Evolutionary conservation across 805 yeast species (phyloP), one percentile per base, ranked within the genome.

Genomic region (Aciculoconidium aculeatum): DNA sequence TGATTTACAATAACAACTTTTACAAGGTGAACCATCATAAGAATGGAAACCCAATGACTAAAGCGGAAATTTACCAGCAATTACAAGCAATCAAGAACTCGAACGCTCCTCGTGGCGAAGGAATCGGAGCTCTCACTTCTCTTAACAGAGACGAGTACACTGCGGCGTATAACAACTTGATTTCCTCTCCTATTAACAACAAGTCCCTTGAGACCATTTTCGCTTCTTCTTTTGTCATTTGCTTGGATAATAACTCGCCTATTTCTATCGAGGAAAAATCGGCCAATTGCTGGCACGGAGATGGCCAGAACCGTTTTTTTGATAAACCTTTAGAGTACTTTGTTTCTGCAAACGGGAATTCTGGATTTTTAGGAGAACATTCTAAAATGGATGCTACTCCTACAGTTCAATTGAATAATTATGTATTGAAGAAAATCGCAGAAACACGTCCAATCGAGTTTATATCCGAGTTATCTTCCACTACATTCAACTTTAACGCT

Each of bases 381-480:
- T 86, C 96, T 13, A 82, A 76, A 66, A 90, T 90, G 97, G 98
- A 90, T 58, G 98, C 97, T 39, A 85, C 96, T 7, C 95, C 96
- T 51, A 90, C 95, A 17, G 75, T 85, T 48, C 77, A 86, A 41
- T 63, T 90, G 62, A 90, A 90, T 56, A 86, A 86, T 58, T 77
- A 67, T 49, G 67, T 90, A 21, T 67, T 77, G 40, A 67, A 67
- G 30, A 70, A 75, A 42, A 58, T 88, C 34, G 38, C 55, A 33
- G 68, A 72, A 47, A 53, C 73, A 48, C 60, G 73, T 32, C 62
- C 67, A 1, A 36, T 37, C 9, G 41, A 35, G 4, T 49, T 65
- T 12, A 23, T 61, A 34, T 30, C 40, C 11, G 59, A 56, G 31
- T 38, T 61, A 25, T 35, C 47, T 11, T 24, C 44, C 9, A 35